Evolutionary conservation across 176 grass and related monocot species (phyloP).

Genomic region (Carex parvula): DNA sequence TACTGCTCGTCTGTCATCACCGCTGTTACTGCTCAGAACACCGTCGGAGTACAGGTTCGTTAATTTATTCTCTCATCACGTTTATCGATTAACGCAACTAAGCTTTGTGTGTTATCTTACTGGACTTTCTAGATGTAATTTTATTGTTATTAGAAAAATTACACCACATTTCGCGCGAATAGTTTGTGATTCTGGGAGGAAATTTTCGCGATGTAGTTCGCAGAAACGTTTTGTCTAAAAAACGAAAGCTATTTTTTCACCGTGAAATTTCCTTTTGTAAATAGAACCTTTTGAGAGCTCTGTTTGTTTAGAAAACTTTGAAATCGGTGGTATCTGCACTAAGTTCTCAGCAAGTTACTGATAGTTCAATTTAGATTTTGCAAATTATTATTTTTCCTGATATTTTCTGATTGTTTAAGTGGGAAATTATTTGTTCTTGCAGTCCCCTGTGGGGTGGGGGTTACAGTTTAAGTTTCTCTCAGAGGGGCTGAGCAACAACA

Average conservation of each 20-base stretch:
- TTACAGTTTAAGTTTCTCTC: not conserved
- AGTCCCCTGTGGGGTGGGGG: not conserved
- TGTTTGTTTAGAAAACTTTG: not conserved
- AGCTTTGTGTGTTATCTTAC: not conserved
- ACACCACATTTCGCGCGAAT: not conserved
- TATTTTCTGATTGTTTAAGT: not conserved
- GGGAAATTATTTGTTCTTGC: not conserved
- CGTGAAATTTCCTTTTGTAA: not conserved
- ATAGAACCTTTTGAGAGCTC: not conserved
- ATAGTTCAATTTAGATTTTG: not conserved
- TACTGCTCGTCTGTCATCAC: constrained; percentile 91
- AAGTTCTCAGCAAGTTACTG: not conserved
- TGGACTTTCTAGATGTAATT: not conserved
- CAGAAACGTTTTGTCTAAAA: not conserved
- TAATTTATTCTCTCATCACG: not conserved
- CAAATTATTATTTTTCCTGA: not conserved
- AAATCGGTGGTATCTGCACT: not conserved
- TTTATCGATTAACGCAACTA: not conserved
- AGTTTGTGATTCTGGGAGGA: too few species aligned
- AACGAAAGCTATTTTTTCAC: not conserved
- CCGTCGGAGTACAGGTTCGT: constrained; percentile 73
- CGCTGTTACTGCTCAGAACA: constrained; percentile 93
- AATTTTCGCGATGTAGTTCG: too few species aligned
- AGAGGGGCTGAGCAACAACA: not conserved
- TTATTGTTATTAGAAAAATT: not conserved